Evolutionary conservation across 2,329 filamentous ascomycete genomes (phyloP).

Genomic region (Pseudocercospora pini-densiflorae): DNA sequence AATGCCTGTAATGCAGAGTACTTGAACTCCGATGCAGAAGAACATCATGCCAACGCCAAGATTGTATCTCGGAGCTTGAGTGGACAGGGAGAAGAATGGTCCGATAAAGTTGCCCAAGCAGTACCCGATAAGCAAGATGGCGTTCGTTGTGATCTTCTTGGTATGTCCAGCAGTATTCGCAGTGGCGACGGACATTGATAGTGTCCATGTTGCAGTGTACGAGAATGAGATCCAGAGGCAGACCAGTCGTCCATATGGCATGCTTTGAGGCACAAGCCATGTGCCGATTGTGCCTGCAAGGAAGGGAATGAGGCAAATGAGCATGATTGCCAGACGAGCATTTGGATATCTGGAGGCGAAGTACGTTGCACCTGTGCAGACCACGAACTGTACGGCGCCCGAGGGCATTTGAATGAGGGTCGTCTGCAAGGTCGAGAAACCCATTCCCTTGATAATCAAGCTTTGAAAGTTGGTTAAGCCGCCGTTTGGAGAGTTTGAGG

Average conservation of each 20-base stretch:
- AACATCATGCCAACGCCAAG: constrained; percentile 63
- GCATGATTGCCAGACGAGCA: constrained; percentile 52
- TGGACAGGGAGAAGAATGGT: constrained; percentile 64
- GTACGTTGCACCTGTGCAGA: constrained; percentile 44
- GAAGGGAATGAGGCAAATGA: constrained; percentile 62
- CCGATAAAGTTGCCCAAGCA: constrained; percentile 28
- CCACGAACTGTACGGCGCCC: constrained; percentile 58
- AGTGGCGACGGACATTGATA: constrained; percentile 54
- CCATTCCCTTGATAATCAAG: constrained; percentile 31
- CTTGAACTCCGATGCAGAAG: constrained; percentile 41
- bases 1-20: constrained; percentile 20
- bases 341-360: constrained; percentile 37
- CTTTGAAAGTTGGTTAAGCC: constrained; percentile 46
- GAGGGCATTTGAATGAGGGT: constrained; percentile 60
- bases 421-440: constrained; percentile 50
- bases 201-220: constrained; percentile 54
- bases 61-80: constrained; percentile 56
- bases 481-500: constrained; percentile 23
- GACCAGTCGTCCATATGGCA: constrained; percentile 20
- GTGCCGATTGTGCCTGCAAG: constrained; percentile 59
- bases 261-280: constrained; percentile 14
- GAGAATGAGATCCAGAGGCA: constrained; percentile 25
- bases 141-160: constrained; percentile 68
- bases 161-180: constrained; percentile 61
- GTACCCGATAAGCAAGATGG: constrained; percentile 40